A percentile compares a stretch with the other conserved stretches of the same genome.
These are phyloP conservation scores for Termitomyces eurrhizus DNA, from an alignment of 768 basidiomycete genomes.

Conservation along the genomic window DNA sequence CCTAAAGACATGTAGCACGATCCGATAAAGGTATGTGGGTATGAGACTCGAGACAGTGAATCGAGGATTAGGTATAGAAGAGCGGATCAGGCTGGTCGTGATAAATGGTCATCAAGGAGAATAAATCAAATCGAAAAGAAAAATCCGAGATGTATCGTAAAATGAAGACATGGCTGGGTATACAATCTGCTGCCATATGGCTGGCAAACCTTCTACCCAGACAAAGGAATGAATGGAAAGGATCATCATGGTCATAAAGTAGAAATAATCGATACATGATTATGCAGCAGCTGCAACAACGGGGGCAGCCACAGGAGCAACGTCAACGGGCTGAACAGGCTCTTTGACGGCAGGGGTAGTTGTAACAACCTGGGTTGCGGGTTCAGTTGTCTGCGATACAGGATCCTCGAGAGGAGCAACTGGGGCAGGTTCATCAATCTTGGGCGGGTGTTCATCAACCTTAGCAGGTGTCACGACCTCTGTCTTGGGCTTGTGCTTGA, in stretches of 20 bases:
- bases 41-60: conserved; percentile 51
- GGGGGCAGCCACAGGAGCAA: conserved; percentile 52
- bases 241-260: conserved; percentile 40
- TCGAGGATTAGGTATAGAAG: conserved; percentile 67
- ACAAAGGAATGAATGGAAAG: conserved; percentile 25
- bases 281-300: conserved; percentile 82
- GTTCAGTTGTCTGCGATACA: conserved; percentile 42
- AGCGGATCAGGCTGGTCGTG: conserved; percentile 60
- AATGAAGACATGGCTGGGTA: conserved; percentile 28
- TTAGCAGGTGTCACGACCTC: conserved; percentile 70
- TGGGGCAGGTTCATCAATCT: conserved; percentile 78
- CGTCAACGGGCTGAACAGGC: conserved; percentile 34
- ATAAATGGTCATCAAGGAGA: conserved; percentile 49
- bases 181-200: conserved; percentile 1
- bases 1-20: conserved; percentile 54
- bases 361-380: conserved; percentile 27
- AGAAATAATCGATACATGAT: conserved; percentile 27
- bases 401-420: conserved; percentile 85
- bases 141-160: conserved; percentile 58
- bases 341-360: conserved; percentile 21
- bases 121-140: conserved; percentile 45
- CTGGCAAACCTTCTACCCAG: conserved; percentile 19
- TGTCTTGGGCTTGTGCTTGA: conserved; percentile 69
- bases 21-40: conserved; percentile 58
- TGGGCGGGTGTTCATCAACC: conserved; percentile 86